phyloP scores from a whole-genome alignment of 768 basidiomycete genomes.

The Psilocybe cubensis region DNA sequence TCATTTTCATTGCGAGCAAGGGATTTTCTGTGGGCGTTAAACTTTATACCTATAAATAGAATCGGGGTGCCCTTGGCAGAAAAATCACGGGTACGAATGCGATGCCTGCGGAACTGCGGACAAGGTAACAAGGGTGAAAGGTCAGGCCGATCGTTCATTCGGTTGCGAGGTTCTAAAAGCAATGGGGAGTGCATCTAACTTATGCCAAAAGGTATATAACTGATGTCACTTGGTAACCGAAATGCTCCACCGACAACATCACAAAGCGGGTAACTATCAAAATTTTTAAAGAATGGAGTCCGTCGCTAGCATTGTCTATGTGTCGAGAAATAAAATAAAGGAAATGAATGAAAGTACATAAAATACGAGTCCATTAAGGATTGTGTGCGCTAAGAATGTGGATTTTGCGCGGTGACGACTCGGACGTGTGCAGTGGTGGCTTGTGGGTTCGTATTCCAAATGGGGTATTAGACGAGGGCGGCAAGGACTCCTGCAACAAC shows the following conservation, averaged over 20 bases:
- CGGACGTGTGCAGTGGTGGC: neutral
- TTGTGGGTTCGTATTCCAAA: neutral
- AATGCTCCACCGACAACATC: neutral
- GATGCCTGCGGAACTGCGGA: neutral
- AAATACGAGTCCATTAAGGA: neutral
- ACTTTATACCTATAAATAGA: neutral
- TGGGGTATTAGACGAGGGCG: neutral
- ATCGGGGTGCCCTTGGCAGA: neutral
- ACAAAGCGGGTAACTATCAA: neutral
- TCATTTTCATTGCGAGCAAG: no score
- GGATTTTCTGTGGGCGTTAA: no score
- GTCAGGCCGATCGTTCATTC: neutral
- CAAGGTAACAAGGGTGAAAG: neutral
- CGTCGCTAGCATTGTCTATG: neutral
- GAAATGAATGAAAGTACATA: neutral
- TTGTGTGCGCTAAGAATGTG: neutral
- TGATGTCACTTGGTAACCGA: neutral
- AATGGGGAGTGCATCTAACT: neutral
- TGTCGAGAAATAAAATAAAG: neutral
- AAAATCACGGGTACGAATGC: neutral
- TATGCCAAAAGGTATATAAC: neutral
- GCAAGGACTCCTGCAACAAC: constrained; percentile 1
- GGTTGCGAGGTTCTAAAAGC: neutral
- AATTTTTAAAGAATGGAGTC: neutral
- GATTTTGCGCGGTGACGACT: neutral